Evolutionary conservation across 192 early-diverging fungal species (phyloP).

Genomic region (Backusella sp.): DNA sequence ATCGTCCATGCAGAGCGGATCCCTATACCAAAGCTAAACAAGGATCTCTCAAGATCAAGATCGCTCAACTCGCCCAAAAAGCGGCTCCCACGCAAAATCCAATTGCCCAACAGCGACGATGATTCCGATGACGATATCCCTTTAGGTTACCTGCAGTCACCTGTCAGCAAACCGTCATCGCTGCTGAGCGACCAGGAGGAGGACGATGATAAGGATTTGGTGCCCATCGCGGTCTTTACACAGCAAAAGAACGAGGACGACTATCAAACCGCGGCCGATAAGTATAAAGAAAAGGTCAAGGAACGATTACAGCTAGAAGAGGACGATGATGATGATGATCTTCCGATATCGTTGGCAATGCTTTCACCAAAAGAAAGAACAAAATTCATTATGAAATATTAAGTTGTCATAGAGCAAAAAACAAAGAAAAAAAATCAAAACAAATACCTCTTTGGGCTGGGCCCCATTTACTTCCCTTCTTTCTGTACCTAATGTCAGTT

Average conservation of each 20-base stretch:
- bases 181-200: constrained; percentile 28
- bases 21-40: neutral
- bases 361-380: neutral
- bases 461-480: neutral
- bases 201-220: constrained; percentile 32
- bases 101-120: neutral
- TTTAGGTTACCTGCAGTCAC: constrained; percentile 2
- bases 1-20: neutral
- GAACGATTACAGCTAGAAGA: constrained; percentile 16
- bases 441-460: neutral
- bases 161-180: constrained; percentile 5
- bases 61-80: constrained; percentile 1
- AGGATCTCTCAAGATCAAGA: neutral
- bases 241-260: neutral
- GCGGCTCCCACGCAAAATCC: neutral
- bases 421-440: neutral
- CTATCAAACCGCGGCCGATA: constrained; percentile 23
- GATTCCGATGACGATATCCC: constrained; percentile 7
- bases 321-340: constrained; percentile 1
- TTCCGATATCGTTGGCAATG: constrained; percentile 6
- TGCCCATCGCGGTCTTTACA: constrained; percentile 20
- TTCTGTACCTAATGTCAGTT: neutral
- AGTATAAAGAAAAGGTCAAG: constrained; percentile 31
- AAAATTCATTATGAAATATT: neutral
- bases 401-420: neutral